Evolutionary conservation across 1,284 basidiomycete species (phyloP), one percentile per base, ranked within the genome.

Genomic region (Puccinia polysora): DNA sequence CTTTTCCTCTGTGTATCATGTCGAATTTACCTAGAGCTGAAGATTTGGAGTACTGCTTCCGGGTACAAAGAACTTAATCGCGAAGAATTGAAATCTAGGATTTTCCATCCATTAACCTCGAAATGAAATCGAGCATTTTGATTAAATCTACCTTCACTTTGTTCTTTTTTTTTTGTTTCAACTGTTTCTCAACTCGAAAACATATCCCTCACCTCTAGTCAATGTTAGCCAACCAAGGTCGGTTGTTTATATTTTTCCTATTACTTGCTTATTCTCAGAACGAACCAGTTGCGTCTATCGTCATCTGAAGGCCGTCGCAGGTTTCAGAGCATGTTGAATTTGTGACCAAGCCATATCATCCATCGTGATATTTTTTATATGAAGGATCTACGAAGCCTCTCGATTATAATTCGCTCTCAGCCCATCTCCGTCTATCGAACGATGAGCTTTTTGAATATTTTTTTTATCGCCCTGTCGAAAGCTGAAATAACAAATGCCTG

Each of bases 241-340:
- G 40, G 40, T 43, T 43, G 8, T 43, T 43, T 18, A 8, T 43
- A 8, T 43, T 43, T 43, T 43, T 43, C 18, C 40, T 43, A 8
- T 43, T 59, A 18, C 23, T 34, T n/a, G 56, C 56, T 36, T 59
- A 20, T 34, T 32, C 20, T 59, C 36, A 28, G 23, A 59, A 59
- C 15, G 36, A 59, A 10, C n/a, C n/a, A n/a, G n/a, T n/a, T n/a
- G n/a, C 25, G 52, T 55, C 25, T 30, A 59, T 59, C 30, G 18
- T 58, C 20, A 53, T 20, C 50, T 53, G 8, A 20, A 53, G 7
- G 7, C 20, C 8, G 7, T 53, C 20, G 50, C 10, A 8, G 7
- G 7, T 53, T n/a, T 10, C 10, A 10, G 25, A 53, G 7, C 8
- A n/a, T 53, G n/a, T n/a, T 53, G 50, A 53, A 20, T 28, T 20